Conservation (phyloP, 352 stramenopile genomes). For the Globisporangium paddicum region DNA sequence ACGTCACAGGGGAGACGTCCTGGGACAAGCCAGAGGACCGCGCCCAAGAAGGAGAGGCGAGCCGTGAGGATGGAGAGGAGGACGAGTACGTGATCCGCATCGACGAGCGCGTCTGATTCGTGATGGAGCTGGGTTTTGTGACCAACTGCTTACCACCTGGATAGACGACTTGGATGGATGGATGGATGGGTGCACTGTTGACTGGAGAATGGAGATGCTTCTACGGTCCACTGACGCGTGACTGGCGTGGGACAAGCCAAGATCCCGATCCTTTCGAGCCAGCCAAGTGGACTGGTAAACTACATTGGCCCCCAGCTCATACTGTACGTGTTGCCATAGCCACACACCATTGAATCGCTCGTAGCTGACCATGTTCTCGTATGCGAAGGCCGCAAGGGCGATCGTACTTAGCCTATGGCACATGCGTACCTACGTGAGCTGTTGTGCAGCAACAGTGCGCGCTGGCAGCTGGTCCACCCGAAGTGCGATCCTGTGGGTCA, state of each 20-base stretch:
- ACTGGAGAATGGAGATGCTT: neutral
- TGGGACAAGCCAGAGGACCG: constrained; percentile 35
- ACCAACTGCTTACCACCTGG: neutral
- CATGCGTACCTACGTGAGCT: no score
- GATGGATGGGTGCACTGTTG: neutral
- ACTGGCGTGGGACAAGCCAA: neutral
- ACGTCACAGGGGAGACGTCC: constrained; percentile 36
- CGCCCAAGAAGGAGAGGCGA: neutral
- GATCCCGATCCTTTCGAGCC: neutral
- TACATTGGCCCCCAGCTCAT: no score
- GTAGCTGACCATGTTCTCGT: no score
- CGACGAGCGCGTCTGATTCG: constrained; percentile 10
- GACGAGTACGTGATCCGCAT: constrained; percentile 48
- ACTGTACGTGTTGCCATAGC: no score
- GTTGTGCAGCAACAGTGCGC: neutral
- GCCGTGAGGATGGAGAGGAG: constrained; percentile 13
- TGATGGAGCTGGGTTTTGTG: neutral
- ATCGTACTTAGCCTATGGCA: no score
- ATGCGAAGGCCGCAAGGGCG: no score
- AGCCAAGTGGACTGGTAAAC: neutral
- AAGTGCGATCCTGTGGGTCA: neutral
- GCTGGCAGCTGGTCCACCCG: neutral
- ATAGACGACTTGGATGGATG: neutral
- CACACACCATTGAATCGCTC: no score
- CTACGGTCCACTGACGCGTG: neutral